A percentile compares a stretch with the other conserved stretches of the same genome.
phyloP scores from a whole-genome alignment of 1,139 yeast species.

The Yamadazyma siamensis region DNA sequence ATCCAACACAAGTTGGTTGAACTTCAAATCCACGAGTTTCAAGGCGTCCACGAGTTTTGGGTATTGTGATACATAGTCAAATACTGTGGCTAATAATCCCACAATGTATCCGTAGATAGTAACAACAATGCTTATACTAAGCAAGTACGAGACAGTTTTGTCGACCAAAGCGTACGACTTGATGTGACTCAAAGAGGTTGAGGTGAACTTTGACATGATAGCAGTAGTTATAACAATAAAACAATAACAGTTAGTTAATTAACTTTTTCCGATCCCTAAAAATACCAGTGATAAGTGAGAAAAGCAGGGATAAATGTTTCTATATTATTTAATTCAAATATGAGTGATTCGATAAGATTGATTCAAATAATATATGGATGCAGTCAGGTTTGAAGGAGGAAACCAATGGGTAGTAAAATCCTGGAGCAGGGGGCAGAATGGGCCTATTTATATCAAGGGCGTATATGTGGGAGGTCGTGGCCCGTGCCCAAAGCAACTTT shows the following conservation, averaged over 20 bases:
- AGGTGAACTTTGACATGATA: conserved; percentile 15
- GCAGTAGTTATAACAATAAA: not conserved
- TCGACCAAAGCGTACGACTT: conserved; percentile 30
- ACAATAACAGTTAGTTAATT: not conserved
- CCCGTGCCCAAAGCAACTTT: not conserved
- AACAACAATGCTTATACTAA: conserved; percentile 25
- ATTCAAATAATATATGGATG: too few species aligned
- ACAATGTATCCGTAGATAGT: conserved; percentile 19
- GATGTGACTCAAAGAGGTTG: conserved; percentile 35
- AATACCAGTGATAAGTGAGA: too few species aligned
- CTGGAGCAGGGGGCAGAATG: not conserved
- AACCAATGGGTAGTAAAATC: too few species aligned
- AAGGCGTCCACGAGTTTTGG: conserved; percentile 24
- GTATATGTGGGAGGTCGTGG: conserved; percentile 1
- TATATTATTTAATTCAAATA: too few species aligned
- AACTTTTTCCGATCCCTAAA: not conserved
- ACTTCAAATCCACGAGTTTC: conserved; percentile 24
- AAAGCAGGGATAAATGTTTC: too few species aligned
- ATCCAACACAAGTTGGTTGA: conserved; percentile 25
- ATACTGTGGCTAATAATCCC: conserved; percentile 9
- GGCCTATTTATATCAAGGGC: not conserved
- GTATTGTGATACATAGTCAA: conserved; percentile 9
- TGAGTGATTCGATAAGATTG: too few species aligned
- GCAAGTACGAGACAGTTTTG: conserved; percentile 19
- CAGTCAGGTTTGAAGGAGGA: too few species aligned